phyloP scores from a whole-genome alignment of 495 filamentous ascomycete genomes.

The Elaphomyces granulatus region DNA sequence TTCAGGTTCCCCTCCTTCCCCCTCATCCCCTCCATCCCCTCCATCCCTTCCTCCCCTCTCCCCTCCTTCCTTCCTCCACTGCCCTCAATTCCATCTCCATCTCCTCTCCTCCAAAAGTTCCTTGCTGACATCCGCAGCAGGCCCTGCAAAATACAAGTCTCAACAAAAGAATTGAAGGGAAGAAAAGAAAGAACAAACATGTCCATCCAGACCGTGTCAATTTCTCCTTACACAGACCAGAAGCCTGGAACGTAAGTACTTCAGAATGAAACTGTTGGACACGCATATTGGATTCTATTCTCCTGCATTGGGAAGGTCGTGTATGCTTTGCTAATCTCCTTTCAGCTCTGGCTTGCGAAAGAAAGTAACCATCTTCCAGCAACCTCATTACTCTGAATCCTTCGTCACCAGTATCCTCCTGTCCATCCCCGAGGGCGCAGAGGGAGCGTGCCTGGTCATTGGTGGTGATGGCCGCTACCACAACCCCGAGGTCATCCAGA shows the following conservation, averaged over 20 bases:
- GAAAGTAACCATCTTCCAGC: constrained; percentile 95
- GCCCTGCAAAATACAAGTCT: too few relatives aligned
- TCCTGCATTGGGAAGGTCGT: too few relatives aligned
- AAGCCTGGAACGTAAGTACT: constrained; percentile 94
- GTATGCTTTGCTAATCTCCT: too few relatives aligned
- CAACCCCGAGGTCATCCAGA: constrained; percentile 89
- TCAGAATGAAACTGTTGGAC: constrained; percentile 11
- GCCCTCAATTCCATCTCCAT: neutral
- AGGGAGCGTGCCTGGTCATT: constrained; percentile 85
- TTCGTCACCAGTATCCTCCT: constrained; percentile 88
- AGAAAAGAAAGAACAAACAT: constrained; percentile 38
- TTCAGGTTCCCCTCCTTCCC: too few relatives aligned
- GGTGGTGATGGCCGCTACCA: constrained; percentile 95
- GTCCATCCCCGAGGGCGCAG: constrained; percentile 86
- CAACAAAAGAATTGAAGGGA: neutral
- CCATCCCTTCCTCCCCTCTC: too few relatives aligned
- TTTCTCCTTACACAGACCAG: constrained; percentile 81
- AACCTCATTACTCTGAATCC: constrained; percentile 87
- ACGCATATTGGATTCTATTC: too few relatives aligned
- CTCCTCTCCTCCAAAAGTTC: neutral
- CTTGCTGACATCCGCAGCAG: too few relatives aligned
- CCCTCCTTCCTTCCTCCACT: too few relatives aligned
- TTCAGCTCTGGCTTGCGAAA: constrained; percentile 89
- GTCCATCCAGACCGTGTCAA: constrained; percentile 59
- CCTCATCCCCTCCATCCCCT: too few relatives aligned